These are phyloP conservation scores for Hypoxylon lienhwacheense DNA, from an alignment of 495 filamentous ascomycete genomes.

Conservation along the genomic window DNA sequence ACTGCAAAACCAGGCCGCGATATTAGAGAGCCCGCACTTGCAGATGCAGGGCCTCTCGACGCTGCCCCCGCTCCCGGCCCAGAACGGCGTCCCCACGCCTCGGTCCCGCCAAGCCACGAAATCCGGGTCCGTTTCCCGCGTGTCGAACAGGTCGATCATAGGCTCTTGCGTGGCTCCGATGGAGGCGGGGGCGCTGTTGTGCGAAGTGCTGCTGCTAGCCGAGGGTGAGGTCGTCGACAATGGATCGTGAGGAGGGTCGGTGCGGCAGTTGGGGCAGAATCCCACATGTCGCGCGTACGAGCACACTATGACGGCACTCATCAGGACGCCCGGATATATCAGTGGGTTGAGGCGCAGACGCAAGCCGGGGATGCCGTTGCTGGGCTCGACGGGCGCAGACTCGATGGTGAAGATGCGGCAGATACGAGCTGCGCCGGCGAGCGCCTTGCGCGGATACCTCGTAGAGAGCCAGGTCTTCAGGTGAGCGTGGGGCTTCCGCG, in stretches of 20 bases:
- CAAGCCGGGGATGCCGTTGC: not conserved
- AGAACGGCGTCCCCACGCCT: constrained; percentile 34
- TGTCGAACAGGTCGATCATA: constrained; percentile 30
- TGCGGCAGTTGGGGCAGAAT: constrained; percentile 32
- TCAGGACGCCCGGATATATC: constrained; percentile 32
- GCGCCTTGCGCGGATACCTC: constrained; percentile 22
- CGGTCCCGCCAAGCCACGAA: constrained; percentile 26
- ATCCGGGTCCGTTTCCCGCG: constrained; percentile 14
- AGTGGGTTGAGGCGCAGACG: constrained; percentile 37
- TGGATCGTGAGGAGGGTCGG: not conserved
- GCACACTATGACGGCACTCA: constrained; percentile 40
- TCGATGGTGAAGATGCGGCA: constrained; percentile 30
- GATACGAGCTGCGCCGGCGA: constrained; percentile 37
- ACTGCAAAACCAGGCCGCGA: constrained; percentile 39
- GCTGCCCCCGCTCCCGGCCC: constrained; percentile 20
- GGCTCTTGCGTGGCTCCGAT: not conserved
- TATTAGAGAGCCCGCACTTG: constrained; percentile 26
- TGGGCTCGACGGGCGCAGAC: not conserved
- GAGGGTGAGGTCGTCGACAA: not conserved
- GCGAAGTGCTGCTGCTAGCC: not conserved
- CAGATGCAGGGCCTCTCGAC: constrained; percentile 32
- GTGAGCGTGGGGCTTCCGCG: constrained; percentile 31
- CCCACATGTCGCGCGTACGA: constrained; percentile 32
- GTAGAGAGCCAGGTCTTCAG: constrained; percentile 33
- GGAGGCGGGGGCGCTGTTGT: not conserved